Evolutionary conservation across 2,329 filamentous ascomycete species (phyloP), one percentile per base, ranked within the genome.

Genomic region (Clonostachys rosea): DNA sequence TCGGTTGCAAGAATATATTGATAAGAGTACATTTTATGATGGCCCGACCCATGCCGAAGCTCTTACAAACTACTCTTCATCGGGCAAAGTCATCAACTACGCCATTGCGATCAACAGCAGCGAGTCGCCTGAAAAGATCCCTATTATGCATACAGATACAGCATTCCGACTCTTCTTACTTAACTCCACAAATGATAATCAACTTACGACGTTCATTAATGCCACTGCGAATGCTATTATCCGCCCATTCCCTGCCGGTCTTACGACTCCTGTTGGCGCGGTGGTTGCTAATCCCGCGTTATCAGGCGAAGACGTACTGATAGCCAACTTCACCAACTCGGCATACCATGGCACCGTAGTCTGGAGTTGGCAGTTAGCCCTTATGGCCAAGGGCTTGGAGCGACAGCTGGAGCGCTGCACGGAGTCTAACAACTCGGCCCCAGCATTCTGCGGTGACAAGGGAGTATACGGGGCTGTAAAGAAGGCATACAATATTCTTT

Each of bases 71-170:
- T 60, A 61, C 0, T 18, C 18, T 4, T 18, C 18, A 18, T 18
- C 18, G 18, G 65, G 76, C 33, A 57, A 46, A 24, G 58, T 8
- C 24, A 84, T 1, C 63, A 63, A 1, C 62, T 75, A 85, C 50
- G 79, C 73, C 6, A 58, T 86, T 3, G 69, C 81, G 0, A 70
- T 86, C 0, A 71, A 82, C 5, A 79, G 74, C 3, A 69, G 73
- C 48, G 62, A 73, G 42, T 64, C 74, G 17, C 67, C 75, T 30
- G 57, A 70, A 2, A 59, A 75, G 14, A 76, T 85, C 1, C 65
- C 68, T 30, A 71, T 85, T n/a, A 79, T 84, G 69, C 81, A 86
- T 58, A 83, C 79, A 0, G 83, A 86, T 51, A 78, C 80, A 49
- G 81, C 75, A 44, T 86, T 84, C 65, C 77, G 80, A 2, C 75